Conservation (phyloP, 139 green algal genomes). For the Chlamydomonas asymmetrica region DNA sequence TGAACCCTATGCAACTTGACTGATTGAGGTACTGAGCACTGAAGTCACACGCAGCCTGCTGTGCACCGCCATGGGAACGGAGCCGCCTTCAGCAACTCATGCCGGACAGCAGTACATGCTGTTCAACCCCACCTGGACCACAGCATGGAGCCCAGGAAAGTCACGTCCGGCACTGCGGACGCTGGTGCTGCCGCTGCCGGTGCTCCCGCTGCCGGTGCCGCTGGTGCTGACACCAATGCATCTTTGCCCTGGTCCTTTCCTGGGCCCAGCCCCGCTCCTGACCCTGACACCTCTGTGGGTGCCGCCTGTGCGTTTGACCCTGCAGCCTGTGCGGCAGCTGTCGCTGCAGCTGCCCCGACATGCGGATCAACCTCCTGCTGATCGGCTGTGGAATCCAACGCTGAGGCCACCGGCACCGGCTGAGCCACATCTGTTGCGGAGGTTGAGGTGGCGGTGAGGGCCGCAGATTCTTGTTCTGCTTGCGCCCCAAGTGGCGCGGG, state of each 20-base stretch:
- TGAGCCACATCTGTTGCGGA: no score
- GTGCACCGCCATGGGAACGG: slow-evolving; percentile 3
- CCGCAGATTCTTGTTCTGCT: no score
- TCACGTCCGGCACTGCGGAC: slow-evolving; percentile 13
- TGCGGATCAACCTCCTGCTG: neutral
- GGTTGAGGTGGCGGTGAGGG: no score
- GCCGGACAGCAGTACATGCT: neutral
- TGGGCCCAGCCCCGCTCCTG: neutral
- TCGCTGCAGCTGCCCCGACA: neutral
- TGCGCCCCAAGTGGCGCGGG: no score
- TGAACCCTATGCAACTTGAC: neutral
- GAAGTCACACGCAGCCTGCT: neutral
- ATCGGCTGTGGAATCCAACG: neutral
- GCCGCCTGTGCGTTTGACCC: neutral
- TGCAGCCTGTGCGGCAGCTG: no score
- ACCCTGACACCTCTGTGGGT: neutral
- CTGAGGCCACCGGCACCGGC: no score
- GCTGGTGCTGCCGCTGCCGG: neutral
- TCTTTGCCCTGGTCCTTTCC: neutral
- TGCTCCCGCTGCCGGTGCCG: neutral
- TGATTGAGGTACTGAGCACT: neutral
- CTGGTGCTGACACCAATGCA: neutral
- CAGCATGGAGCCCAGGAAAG: slow-evolving; percentile 86
- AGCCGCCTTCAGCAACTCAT: neutral
- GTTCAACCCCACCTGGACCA: slow-evolving; percentile 49